phyloP scores from a whole-genome alignment of 306 rosid genomes.

The Sicyos baderoa region DNA sequence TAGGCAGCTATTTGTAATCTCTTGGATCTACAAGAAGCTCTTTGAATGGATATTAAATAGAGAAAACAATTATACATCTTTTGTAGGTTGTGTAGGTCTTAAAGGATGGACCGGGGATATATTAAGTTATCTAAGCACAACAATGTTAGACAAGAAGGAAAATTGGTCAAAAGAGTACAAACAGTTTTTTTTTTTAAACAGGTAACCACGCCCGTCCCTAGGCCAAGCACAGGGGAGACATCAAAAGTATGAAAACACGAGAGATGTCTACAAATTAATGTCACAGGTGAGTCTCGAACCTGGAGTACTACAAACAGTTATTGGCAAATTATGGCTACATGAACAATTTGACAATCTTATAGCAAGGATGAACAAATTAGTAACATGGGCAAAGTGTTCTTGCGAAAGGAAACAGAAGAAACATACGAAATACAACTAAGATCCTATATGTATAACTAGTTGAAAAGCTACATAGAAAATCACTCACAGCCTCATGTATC shows the following conservation, averaged over 20 bases:
- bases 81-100: conserved; percentile 1
- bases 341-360: not conserved
- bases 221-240: too few species aligned
- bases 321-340: not conserved
- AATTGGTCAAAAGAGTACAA: not conserved
- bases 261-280: too few species aligned
- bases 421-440: conserved; percentile 4
- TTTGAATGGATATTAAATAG: not conserved
- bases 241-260: too few species aligned
- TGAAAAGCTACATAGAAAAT: not conserved
- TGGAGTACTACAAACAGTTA: conserved; percentile 5
- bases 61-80: not conserved
- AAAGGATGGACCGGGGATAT: not conserved
- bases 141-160: conserved; percentile 6
- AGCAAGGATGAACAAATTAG: not conserved
- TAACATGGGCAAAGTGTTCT: not conserved
- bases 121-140: not conserved
- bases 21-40: too few species aligned
- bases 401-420: conserved; percentile 1
- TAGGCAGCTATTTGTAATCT: too few species aligned
- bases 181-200: too few species aligned
- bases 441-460: not conserved
- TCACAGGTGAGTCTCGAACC: too few species aligned
- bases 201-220: too few species aligned
- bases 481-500: conserved; percentile 13